Evolutionary conservation across 2,329 filamentous ascomycete species (phyloP), one percentile per base, ranked within the genome.

Genomic region (Aspergillus terreus): DNA sequence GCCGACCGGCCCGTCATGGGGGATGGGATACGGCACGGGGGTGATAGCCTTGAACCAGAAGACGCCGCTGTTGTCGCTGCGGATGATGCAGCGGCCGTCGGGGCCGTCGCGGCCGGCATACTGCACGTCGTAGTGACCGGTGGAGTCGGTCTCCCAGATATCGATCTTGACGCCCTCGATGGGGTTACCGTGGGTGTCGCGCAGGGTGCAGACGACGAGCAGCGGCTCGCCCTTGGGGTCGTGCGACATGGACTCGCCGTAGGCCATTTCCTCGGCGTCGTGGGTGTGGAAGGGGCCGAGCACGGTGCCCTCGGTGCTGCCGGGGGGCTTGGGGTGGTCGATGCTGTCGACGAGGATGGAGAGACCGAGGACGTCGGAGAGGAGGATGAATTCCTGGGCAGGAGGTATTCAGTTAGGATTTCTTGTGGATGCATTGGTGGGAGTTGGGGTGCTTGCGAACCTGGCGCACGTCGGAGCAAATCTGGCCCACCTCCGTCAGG

Each of bases 21-120:
- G 89, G 62, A 95, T 94, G 0, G 88, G 86, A 71, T 95, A 96
- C 48, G 86, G 84, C 52, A 95, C 90, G 0, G 91, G 91, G 53
- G 86, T 85, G 65, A 95, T 90, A 0, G 86, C 89, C 63, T 84
- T 85, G 76, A 95, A 95, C 85, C 87, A 95, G 67, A 95, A 94
- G 1, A 78, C 65, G 0, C 92, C 92, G 33, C 90, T 76, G 0
- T 79, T 76, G 59, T 92, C 88, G 54, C 79, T 87, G 40, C 72
- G 72, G 76, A 90, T 79, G 51, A 92, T 78, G 51, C 86, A 88
- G 40, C 89, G 77, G 44, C 89, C 88, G 72, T 90, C 87, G 0
- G 88, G 86, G 1, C 76, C 78, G 6, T 78, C 70, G 3, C 84
- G 76, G 40, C 82, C 81, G 0, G 81, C 75, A 66, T 90, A 85